Conservation (phyloP, 805 yeast genomes). For the Lachancea waltii region DNA sequence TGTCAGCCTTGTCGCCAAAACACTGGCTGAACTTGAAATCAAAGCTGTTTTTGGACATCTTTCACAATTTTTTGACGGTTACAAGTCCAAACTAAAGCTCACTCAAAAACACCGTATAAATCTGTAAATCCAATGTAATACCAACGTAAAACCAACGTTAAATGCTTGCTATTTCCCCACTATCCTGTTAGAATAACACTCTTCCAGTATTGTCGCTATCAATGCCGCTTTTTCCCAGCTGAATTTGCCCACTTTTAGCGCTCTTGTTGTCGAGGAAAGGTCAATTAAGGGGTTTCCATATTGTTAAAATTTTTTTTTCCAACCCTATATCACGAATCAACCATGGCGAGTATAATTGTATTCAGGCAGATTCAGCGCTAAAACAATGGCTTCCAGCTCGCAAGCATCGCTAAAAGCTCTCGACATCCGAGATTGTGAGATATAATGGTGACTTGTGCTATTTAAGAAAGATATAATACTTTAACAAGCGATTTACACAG, state of each 20-base stretch:
- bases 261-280: not conserved
- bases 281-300: not conserved
- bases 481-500: constrained; percentile 38
- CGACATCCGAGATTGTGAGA: too few relatives aligned
- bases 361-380: too few relatives aligned
- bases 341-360: too few relatives aligned
- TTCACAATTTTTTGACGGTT: not conserved
- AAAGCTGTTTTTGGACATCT: constrained; percentile 32
- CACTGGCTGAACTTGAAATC: constrained; percentile 83
- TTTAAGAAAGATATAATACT: constrained; percentile 1
- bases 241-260: not conserved
- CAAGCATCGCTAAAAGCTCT: too few relatives aligned
- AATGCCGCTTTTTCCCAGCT: not conserved
- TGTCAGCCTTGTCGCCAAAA: constrained; percentile 97
- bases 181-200: not conserved
- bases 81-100: not conserved
- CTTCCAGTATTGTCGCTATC: not conserved
- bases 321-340: not conserved
- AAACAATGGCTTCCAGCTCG: not conserved
- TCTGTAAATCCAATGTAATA: too few relatives aligned
- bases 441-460: constrained; percentile 4
- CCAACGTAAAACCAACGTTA: not conserved
- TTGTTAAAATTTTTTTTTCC: not conserved
- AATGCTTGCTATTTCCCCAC: not conserved
- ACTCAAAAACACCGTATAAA: not conserved